Percentiles rank a stretch among this genome's conserved stretches.
Conservation (phyloP, 306 rosid species). For the Hippophae tibetana region DNA sequence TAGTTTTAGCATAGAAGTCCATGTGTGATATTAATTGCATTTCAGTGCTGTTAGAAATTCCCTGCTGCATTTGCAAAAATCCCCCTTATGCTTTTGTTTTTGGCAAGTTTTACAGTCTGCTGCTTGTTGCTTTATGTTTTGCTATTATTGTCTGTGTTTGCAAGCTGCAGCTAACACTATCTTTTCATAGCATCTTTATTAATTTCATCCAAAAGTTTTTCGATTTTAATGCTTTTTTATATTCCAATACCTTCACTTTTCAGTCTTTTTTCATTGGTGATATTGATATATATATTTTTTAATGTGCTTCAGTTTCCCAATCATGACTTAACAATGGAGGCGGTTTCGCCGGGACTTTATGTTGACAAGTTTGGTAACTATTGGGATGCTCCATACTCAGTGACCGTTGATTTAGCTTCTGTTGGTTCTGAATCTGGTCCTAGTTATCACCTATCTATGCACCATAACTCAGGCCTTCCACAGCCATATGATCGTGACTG, state of each 20-base stretch:
- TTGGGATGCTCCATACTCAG: conserved; percentile 81
- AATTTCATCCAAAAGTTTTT: not conserved
- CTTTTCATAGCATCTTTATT: not conserved
- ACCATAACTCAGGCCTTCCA: conserved; percentile 54
- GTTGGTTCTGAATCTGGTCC: conserved; percentile 41
- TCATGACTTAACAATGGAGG: conserved; percentile 69
- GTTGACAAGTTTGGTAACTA: conserved; percentile 60
- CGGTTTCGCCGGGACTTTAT: conserved; percentile 79
- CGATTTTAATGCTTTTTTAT: no score
- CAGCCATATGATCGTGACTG: conserved; percentile 30
- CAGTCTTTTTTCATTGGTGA: not conserved
- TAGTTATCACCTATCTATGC: conserved; percentile 61
- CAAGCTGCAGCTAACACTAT: not conserved
- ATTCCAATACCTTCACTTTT: not conserved
- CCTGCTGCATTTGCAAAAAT: no score
- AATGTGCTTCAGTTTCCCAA: conserved; percentile 49
- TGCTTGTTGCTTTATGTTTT: not conserved
- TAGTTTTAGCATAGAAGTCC: no score
- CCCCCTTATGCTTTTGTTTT: not conserved
- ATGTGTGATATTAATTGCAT: no score
- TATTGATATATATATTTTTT: conserved; percentile 6
- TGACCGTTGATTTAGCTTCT: conserved; percentile 70
- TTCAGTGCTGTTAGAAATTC: no score
- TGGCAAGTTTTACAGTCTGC: not conserved
- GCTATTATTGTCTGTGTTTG: not conserved